Conservation (phyloP, 176 grass and related monocot species). For the Guadua angustifolia region DNA sequence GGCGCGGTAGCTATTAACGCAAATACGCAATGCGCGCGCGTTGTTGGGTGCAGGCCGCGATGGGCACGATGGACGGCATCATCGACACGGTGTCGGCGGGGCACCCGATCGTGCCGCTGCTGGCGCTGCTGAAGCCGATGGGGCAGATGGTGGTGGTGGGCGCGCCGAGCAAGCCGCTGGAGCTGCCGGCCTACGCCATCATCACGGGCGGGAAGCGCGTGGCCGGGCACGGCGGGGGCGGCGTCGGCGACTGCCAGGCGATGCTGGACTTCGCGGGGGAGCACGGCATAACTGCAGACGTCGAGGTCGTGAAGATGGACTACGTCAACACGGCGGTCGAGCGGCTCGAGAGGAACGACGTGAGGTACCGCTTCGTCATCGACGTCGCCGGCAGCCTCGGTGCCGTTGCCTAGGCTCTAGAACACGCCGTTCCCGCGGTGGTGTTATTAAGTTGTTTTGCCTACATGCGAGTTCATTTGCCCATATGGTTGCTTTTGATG, state of each 20-base stretch:
- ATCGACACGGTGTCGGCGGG: conserved; percentile 50
- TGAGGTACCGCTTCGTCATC: conserved; percentile 64
- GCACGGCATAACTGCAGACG: conserved; percentile 19
- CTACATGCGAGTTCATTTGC: no score
- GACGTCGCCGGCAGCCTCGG: conserved; percentile 49
- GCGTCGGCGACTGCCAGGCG: conserved; percentile 45
- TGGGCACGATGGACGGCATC: conserved; percentile 44
- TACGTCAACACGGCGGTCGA: conserved; percentile 54
- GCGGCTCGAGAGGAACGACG: conserved; percentile 59
- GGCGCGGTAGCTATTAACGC: not conserved
- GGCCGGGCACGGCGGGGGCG: conserved; percentile 26
- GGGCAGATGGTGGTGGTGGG: conserved; percentile 47
- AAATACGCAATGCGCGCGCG: not conserved
- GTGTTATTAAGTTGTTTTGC: no score
- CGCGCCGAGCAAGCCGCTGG: conserved; percentile 35
- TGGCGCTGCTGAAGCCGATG: conserved; percentile 37
- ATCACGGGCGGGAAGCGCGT: conserved; percentile 29
- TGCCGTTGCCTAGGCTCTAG: not conserved
- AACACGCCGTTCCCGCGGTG: not conserved
- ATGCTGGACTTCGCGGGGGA: conserved; percentile 48
- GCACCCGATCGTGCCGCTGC: conserved; percentile 29
- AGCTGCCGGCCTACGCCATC: conserved; percentile 23
- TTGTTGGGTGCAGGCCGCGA: not conserved
- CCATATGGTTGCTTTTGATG: no score
- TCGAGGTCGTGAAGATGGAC: conserved; percentile 37